phyloP scores from a whole-genome alignment of 306 rosid genomes.

The Cicer yamashitae region DNA sequence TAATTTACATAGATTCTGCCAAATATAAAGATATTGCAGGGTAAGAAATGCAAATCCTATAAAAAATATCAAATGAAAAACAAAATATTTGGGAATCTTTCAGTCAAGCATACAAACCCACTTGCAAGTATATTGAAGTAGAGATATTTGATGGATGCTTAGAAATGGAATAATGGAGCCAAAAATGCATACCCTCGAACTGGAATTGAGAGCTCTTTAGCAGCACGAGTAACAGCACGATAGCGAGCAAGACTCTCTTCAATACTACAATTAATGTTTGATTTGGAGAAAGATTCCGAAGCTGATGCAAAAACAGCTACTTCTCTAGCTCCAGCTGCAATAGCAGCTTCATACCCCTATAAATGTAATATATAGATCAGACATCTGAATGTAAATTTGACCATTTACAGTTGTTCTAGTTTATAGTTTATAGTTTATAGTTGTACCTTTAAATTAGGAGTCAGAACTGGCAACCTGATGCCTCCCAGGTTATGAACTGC shows the following conservation, averaged over 20 bases:
- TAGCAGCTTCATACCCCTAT: constrained; percentile 88
- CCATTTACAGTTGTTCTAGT: constrained; percentile 1
- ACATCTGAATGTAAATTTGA: constrained; percentile 16
- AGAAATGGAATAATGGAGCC: constrained; percentile 14
- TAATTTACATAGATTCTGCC: constrained; percentile 2
- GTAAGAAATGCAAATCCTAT: constrained; percentile 30
- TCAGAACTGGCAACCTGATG: constrained; percentile 79
- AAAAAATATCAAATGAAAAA: constrained; percentile 14
- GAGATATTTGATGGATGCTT: constrained; percentile 21
- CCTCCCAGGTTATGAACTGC: constrained; percentile 65
- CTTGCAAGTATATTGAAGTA: constrained; percentile 19
- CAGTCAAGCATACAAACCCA: constrained; percentile 23
- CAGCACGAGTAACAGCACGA: constrained; percentile 74
- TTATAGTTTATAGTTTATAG: constrained; percentile 11
- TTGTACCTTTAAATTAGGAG: constrained; percentile 79
- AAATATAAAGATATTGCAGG: constrained; percentile 1
- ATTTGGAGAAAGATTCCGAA: constrained; percentile 87
- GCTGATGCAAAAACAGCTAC: constrained; percentile 91
- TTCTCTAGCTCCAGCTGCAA: constrained; percentile 90
- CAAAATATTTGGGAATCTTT: constrained; percentile 1
- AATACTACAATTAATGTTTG: constrained; percentile 86
- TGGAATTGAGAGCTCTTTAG: constrained; percentile 76
- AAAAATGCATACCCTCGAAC: constrained; percentile 76
- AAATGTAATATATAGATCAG: constrained; percentile 38
- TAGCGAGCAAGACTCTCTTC: constrained; percentile 83